Conservation (phyloP, 1,139 yeast species). For the Geotrichum candidum region DNA sequence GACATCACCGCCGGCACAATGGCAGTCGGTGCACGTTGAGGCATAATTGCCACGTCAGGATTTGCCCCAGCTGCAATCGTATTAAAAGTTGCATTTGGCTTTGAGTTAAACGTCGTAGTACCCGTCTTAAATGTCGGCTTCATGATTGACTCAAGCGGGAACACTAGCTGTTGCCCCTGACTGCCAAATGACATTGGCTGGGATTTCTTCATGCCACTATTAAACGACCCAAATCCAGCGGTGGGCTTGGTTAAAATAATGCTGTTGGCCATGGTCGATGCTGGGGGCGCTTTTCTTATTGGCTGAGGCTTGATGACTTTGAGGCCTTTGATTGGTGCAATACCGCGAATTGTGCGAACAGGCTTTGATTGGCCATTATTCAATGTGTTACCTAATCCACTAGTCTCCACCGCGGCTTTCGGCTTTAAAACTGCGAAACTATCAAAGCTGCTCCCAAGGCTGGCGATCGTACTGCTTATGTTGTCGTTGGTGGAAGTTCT, state of each 20-base stretch:
- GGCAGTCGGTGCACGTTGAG: neutral
- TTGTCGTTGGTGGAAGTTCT: neutral
- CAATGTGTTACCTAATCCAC: neutral
- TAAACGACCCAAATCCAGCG: neutral
- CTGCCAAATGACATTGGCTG: slow-evolving; percentile 13
- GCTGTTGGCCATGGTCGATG: neutral
- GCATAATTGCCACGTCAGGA: neutral
- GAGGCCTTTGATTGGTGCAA: neutral
- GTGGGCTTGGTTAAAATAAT: neutral
- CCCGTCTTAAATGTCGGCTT: neutral
- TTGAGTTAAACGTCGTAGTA: neutral
- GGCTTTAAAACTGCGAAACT: neutral
- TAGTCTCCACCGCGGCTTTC: neutral
- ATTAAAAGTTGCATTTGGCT: neutral
- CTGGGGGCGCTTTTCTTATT: neutral
- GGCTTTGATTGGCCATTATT: neutral
- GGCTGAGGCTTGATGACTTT: neutral
- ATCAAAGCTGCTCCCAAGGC: neutral
- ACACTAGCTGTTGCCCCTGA: slow-evolving; percentile 18
- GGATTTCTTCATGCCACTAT: neutral
- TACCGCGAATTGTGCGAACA: neutral
- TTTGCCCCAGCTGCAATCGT: neutral
- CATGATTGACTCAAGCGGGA: slow-evolving; percentile 10
- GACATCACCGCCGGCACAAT: neutral
- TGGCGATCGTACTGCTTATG: neutral